A percentile compares a stretch with the other conserved stretches of the same genome.
Evolutionary conservation across 768 basidiomycete genomes (phyloP).

Genomic region (Russula sp.): DNA sequence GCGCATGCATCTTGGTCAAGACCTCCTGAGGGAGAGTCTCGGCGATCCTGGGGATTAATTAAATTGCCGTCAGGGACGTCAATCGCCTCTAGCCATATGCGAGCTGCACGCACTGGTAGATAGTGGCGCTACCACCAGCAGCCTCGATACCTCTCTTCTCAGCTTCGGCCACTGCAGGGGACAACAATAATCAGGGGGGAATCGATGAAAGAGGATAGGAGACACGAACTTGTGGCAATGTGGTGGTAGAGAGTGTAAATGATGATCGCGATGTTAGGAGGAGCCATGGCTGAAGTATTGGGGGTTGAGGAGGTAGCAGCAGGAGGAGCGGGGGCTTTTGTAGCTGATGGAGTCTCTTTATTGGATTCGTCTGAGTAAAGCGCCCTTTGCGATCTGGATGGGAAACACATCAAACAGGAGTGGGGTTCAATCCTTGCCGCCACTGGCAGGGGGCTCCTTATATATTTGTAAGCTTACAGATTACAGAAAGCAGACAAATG

Average conservation of each 20-base stretch:
- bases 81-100: background rate
- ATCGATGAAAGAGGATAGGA: constrained; percentile 8
- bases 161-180: constrained; percentile 51
- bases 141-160: constrained; percentile 38
- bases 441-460: constrained; percentile 5
- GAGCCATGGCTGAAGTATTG: constrained; percentile 28
- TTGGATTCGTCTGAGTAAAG: constrained; percentile 31
- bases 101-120: constrained; percentile 40
- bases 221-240: constrained; percentile 52
- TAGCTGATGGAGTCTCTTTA: constrained; percentile 14
- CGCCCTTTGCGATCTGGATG: constrained; percentile 34
- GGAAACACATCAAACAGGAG: constrained; percentile 34
- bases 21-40: constrained; percentile 74
- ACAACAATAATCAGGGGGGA: constrained; percentile 11
- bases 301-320: constrained; percentile 3
- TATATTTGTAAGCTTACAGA: background rate
- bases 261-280: constrained; percentile 55
- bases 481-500: background rate
- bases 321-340: constrained; percentile 20
- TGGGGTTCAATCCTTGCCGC: background rate
- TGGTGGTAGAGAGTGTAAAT: constrained; percentile 76
- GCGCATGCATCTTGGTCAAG: constrained; percentile 62
- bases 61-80: background rate
- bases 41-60: constrained; percentile 44
- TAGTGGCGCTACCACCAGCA: constrained; percentile 41